Conservation (phyloP, 1,139 yeast species). For the Chernovozyma sophiae-reginae region DNA sequence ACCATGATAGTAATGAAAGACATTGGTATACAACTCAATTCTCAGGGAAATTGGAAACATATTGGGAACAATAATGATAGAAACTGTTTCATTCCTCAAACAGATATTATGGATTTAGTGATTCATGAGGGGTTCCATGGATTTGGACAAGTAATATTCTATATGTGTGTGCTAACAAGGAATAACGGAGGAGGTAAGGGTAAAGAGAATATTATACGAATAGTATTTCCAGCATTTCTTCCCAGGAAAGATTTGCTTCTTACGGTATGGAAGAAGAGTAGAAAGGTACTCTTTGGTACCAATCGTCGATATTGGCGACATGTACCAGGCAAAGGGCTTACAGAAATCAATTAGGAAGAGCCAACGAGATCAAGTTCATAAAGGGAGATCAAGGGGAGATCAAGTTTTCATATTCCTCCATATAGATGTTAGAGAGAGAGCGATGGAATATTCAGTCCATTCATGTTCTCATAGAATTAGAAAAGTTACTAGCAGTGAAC, state of each 20-base stretch:
- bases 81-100: conserved; percentile 46
- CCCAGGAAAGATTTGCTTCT: conserved; percentile 43
- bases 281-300: conserved; percentile 35
- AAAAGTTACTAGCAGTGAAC: too few relatives aligned
- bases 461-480: too few relatives aligned
- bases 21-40: conserved; percentile 32
- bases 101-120: conserved; percentile 52
- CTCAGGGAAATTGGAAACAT: conserved; percentile 27
- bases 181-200: conserved; percentile 7
- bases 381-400: too few relatives aligned
- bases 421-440: too few relatives aligned
- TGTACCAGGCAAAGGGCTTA: conserved; percentile 44
- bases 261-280: conserved; percentile 36
- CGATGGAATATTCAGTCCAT: too few relatives aligned
- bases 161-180: conserved; percentile 53
- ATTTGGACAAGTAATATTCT: conserved; percentile 56
- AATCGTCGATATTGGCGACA: conserved; percentile 36
- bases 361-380: too few relatives aligned
- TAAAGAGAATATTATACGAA: conserved; percentile 32
- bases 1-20: conserved; percentile 33
- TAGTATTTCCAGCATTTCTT: conserved; percentile 47
- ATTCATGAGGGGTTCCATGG: conserved; percentile 68
- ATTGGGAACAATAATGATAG: conserved; percentile 14
- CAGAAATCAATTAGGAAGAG: conserved; percentile 5
- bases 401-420: too few relatives aligned